Conservation (phyloP, 345 rosid genomes). For the Populus ilicifolia region DNA sequence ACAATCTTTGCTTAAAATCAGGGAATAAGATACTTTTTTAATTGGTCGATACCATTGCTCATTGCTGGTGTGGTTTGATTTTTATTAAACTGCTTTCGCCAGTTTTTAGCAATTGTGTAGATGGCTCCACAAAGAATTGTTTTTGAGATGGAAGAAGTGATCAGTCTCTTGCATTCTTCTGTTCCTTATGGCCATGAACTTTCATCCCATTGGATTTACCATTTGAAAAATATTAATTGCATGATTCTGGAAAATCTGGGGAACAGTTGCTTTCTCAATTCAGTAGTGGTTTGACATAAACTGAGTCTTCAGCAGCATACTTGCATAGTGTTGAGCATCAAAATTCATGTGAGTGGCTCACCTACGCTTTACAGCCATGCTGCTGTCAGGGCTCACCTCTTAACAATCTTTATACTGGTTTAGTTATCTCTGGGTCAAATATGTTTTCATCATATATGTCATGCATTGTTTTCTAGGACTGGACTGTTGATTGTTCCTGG, state of each 20-base stretch:
- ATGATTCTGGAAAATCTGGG: conserved; percentile 65
- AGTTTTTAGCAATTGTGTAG: background rate
- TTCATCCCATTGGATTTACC: background rate
- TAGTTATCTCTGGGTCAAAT: background rate
- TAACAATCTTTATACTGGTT: background rate
- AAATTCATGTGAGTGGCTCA: conserved; percentile 52
- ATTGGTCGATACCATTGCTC: background rate
- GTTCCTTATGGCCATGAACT: background rate
- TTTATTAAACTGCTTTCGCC: background rate
- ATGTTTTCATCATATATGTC: background rate
- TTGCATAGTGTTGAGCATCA: conserved; percentile 77
- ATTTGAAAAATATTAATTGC: background rate
- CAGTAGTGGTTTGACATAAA: conserved; percentile 83
- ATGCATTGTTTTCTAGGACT: background rate
- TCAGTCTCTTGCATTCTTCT: background rate
- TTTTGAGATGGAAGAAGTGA: background rate
- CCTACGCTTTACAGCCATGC: background rate
- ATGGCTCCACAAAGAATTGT: background rate
- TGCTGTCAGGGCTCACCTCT: background rate
- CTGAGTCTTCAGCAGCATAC: conserved; percentile 85
- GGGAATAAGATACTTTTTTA: background rate
- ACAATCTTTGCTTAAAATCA: background rate
- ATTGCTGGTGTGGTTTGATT: background rate
- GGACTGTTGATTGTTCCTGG: background rate
- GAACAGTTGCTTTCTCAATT: conserved; percentile 87